Evolutionary conservation across 345 rosid species (phyloP).

Genomic region (Ceriops decandra): DNA sequence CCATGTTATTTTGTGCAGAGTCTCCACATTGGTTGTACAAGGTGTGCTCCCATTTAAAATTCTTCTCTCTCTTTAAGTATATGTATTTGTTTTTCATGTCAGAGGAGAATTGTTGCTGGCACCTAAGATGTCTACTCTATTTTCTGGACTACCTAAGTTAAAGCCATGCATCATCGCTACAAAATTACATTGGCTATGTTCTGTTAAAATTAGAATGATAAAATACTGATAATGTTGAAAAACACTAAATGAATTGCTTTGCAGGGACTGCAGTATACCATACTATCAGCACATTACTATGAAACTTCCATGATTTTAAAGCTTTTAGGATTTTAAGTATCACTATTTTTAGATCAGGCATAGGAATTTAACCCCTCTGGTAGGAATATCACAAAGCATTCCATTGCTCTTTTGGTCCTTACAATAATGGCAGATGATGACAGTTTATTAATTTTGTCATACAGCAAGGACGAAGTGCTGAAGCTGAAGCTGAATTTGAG

Average conservation of each 20-base stretch:
- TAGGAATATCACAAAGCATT: no score
- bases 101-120: background rate
- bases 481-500: conserved; percentile 85
- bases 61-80: background rate
- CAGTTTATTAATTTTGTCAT: conserved; percentile 20
- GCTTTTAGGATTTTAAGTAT: no score
- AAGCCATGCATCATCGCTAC: no score
- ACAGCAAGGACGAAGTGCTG: conserved; percentile 78
- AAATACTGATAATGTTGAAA: background rate
- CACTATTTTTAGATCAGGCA: background rate
- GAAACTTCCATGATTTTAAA: no score
- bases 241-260: background rate
- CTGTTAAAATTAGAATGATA: background rate
- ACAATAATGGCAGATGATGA: conserved; percentile 10
- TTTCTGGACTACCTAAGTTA: no score
- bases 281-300: no score
- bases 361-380: background rate
- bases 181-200: background rate
- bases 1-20: conserved; percentile 80
- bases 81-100: background rate
- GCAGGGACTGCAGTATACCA: background rate
- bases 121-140: background rate
- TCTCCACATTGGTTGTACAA: conserved; percentile 89
- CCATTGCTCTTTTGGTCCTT: background rate
- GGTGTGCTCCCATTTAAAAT: conserved; percentile 40